A percentile compares a stretch with the other conserved stretches of the same genome.
Conservation (phyloP, 352 stramenopile genomes). For the Globisporangium iwayamae region DNA sequence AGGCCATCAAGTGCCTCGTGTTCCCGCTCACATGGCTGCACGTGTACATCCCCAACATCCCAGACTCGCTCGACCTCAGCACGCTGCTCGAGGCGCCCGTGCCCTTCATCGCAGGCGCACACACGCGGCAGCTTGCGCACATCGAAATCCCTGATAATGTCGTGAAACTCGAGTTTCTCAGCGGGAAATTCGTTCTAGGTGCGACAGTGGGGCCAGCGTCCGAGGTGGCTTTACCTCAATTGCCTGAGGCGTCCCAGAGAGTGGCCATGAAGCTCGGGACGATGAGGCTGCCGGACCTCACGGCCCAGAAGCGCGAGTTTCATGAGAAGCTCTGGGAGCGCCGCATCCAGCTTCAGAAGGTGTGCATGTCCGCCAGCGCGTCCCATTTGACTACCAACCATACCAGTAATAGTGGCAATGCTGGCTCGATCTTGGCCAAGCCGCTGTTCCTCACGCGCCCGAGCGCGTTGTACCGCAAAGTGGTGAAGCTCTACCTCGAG, state of each 20-base stretch:
- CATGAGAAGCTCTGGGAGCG: constrained; percentile 45
- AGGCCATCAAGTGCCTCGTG: constrained; percentile 38
- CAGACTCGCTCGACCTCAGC: constrained; percentile 41
- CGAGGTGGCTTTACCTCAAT: constrained; percentile 5
- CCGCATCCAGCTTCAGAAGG: constrained; percentile 47
- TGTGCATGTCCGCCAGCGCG: constrained; percentile 20
- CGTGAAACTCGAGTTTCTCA: constrained; percentile 34
- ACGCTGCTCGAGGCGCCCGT: constrained; percentile 52
- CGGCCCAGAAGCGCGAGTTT: constrained; percentile 33
- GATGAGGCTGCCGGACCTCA: constrained; percentile 23
- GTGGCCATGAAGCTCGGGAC: constrained; percentile 17
- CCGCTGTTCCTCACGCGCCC: constrained; percentile 19
- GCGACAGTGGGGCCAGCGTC: neutral
- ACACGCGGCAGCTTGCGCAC: constrained; percentile 29
- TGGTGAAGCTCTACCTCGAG: constrained; percentile 28
- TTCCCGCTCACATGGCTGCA: constrained; percentile 53
- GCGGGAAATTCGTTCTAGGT: constrained; percentile 24
- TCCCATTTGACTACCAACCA: neutral
- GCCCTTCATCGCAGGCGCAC: constrained; percentile 45
- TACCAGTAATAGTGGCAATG: neutral
- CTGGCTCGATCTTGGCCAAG: constrained; percentile 6
- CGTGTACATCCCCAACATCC: constrained; percentile 50
- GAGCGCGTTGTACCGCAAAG: constrained; percentile 24
- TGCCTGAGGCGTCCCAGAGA: constrained; percentile 16
- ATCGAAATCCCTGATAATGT: constrained; percentile 33